phyloP scores from a whole-genome alignment of 2,329 filamentous ascomycete genomes.

The Knufia petricola region DNA sequence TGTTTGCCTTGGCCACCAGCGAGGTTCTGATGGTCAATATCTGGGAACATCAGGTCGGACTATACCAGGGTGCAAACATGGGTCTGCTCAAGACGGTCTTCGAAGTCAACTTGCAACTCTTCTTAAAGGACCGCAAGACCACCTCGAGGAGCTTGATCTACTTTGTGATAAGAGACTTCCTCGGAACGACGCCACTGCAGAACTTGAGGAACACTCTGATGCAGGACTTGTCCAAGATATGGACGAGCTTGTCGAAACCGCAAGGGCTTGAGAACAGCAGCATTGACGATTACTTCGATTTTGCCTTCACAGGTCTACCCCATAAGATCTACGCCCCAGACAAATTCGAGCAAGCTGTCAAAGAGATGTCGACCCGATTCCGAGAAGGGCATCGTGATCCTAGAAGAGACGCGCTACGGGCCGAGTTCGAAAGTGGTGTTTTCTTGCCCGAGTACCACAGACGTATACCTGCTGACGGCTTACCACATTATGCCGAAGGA shows the following conservation, averaged over 20 bases:
- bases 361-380: conserved; percentile 72
- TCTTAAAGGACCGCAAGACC: conserved; percentile 86
- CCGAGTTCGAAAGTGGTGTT: conserved; percentile 66
- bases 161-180: conserved; percentile 96
- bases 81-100: conserved; percentile 97
- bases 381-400: conserved; percentile 66
- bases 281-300: conserved; percentile 98
- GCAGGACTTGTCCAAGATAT: conserved; percentile 84
- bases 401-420: conserved; percentile 49
- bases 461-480: conserved; percentile 92
- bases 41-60: conserved; percentile 96
- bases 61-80: conserved; percentile 99
- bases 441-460: conserved; percentile 93
- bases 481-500: conserved; percentile 83
- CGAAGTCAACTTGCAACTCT: conserved; percentile 94
- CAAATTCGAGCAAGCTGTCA: conserved; percentile 72
- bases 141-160: conserved; percentile 87
- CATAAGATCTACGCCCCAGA: conserved; percentile 96
- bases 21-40: conserved; percentile 98
- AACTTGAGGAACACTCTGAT: conserved; percentile 86
- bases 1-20: conserved; percentile 93
- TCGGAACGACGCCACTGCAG: conserved; percentile 79
- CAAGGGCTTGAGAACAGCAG: conserved; percentile 74
- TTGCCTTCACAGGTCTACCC: conserved; percentile 87
- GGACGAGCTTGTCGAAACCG: conserved; percentile 87